These are phyloP conservation scores for Ceratobasidium sp. DNA, from an alignment of 1,284 basidiomycete species.

Conservation along the genomic window DNA sequence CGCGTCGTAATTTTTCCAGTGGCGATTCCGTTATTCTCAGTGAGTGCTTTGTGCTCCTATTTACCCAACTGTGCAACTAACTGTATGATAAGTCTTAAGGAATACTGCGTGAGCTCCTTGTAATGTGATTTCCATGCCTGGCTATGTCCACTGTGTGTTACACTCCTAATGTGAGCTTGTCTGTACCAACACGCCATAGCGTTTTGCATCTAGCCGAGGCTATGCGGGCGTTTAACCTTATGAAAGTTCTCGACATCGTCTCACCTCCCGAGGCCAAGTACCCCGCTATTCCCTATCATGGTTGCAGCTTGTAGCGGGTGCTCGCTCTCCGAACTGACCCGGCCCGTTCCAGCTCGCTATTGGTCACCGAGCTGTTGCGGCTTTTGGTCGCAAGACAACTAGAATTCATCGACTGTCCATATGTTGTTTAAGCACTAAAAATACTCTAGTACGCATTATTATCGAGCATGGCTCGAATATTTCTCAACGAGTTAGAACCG, in stretches of 20 bases:
- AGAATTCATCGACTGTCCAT: background rate
- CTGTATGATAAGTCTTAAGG: slow-evolving; percentile 73
- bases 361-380: background rate
- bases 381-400: no score
- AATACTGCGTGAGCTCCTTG: slow-evolving; percentile 76
- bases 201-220: background rate
- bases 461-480: no score
- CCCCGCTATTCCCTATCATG: background rate
- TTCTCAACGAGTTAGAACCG: no score
- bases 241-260: background rate
- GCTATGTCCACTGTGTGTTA: background rate
- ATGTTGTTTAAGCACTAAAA: background rate
- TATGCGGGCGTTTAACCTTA: background rate
- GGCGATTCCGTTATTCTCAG: slow-evolving; percentile 96
- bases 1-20: slow-evolving; percentile 60
- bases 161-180: slow-evolving; percentile 3
- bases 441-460: no score
- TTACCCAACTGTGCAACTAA: slow-evolving; percentile 35
- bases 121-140: background rate
- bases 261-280: background rate
- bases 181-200: background rate
- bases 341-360: background rate
- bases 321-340: background rate
- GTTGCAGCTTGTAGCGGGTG: no score
- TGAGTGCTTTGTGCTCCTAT: slow-evolving; percentile 62